phyloP scores from a whole-genome alignment of 139 green algal species.

The Chlamydomonas incerta region DNA sequence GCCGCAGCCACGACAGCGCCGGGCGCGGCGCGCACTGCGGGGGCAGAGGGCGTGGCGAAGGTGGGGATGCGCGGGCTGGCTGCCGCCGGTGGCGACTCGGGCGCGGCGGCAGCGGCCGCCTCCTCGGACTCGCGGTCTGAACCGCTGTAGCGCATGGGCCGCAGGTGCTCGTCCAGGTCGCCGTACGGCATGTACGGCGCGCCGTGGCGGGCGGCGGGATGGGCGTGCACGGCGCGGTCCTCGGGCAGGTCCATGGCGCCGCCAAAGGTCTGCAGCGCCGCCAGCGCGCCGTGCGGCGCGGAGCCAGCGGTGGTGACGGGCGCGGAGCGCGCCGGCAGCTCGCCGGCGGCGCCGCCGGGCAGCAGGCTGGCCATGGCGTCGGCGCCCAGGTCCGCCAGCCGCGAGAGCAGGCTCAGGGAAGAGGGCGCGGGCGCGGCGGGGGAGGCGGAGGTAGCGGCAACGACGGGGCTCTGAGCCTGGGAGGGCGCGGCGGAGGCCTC shows the following conservation, averaged over 20 bases:
- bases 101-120: background rate
- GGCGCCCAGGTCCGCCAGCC: background rate
- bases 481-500: background rate
- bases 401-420: background rate
- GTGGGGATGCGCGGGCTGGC: background rate
- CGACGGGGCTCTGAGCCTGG: too few relatives aligned
- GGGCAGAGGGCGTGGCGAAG: conserved; percentile 21
- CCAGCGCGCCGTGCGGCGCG: background rate
- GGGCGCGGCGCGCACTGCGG: background rate
- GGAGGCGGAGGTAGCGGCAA: too few relatives aligned
- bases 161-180: conserved; percentile 18
- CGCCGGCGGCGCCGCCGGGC: background rate
- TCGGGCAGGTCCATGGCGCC: conserved; percentile 22
- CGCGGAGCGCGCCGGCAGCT: background rate
- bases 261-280: conserved; percentile 9
- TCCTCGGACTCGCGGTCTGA: background rate
- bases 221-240: background rate
- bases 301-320: conserved; percentile 19
- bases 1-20: background rate
- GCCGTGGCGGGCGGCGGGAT: background rate
- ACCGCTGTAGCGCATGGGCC: background rate
- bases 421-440: background rate
- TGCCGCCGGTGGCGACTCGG: background rate
- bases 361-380: background rate
- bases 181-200: conserved; percentile 4